Evolutionary conservation across 768 basidiomycete genomes (phyloP).

Genomic region (Ephemerocybe angulata): DNA sequence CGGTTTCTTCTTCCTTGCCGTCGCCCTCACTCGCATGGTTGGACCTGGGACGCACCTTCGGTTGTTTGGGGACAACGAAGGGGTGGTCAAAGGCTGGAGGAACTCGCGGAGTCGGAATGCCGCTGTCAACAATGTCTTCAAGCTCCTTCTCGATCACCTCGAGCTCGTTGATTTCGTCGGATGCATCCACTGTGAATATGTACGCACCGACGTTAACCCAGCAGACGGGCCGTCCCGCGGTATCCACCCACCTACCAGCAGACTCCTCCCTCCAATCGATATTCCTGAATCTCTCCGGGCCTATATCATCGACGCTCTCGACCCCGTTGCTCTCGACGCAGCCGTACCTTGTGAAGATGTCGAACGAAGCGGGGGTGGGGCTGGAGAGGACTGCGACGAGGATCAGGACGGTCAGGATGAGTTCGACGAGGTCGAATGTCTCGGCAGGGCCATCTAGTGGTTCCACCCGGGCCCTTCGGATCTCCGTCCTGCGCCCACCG

Average conservation of each 20-base stretch:
- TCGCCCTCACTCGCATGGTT: neutral
- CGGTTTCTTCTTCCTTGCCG: constrained; percentile 35
- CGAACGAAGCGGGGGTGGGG: no score
- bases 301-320: constrained; percentile 22
- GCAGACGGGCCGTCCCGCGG: constrained; percentile 36
- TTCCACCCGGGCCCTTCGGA: no score
- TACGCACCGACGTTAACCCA: constrained; percentile 32
- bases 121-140: constrained; percentile 17
- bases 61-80: constrained; percentile 26
- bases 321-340: constrained; percentile 4
- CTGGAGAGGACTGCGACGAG: no score
- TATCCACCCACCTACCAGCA: constrained; percentile 11
- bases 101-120: constrained; percentile 20
- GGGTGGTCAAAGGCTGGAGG: constrained; percentile 28
- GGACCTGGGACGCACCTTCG: constrained; percentile 12
- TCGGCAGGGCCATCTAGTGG: no score
- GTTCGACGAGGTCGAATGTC: no score
- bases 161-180: constrained; percentile 17
- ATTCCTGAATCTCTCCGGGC: constrained; percentile 23
- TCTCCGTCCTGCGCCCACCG: constrained; percentile 15
- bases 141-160: neutral
- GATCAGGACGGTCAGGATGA: no score
- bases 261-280: constrained; percentile 26
- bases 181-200: constrained; percentile 16
- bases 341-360: no score